Base-by-base conservation (phyloP, 1,284 basidiomycete genomes). In the Mrakiaceae sp. region DNA sequence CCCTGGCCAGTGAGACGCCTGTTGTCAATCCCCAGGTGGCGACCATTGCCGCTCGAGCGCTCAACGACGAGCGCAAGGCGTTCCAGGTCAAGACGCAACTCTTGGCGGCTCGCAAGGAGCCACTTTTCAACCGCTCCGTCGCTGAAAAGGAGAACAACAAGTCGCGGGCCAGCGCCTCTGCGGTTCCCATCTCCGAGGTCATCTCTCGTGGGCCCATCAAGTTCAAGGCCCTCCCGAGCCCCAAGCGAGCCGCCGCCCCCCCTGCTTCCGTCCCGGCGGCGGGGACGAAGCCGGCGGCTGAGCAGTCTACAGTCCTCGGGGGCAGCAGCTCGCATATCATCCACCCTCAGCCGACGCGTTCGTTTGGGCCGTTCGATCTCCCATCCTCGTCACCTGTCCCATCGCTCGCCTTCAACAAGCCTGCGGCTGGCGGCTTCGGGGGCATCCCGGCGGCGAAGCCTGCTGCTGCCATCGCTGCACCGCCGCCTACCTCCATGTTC, bases 51-150 rank as follows among this genome's bases (percentile, higher is more conserved):
- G 65, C 65, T 4, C 53, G 58, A 43, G 60, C 60, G 5, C 62
- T 66, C 51, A 66, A 60, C 58, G 56, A 53, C 58, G 65, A 66
- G 51, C 54, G 58, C 40, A 66, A 60, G 48, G 44, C 48, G 2
- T 44, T 56, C 51, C 49, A 63, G 57, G 57, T 66, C n/a, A 62
- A 61, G 50, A 40, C 52, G 40, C 10, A n/a, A 16, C 50, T 66
- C 3, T 47, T 66, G 42, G 46, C 55, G 14, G 16, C 52, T 3
- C n/a, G 60, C 10, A 62, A 62, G 40, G 55, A 58, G 44, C 64
- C 64, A 14, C 14, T 64, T 49, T 16, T 59, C 57, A 64, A 51
- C 63, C 48, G 12, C 11, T 54, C 58, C 39, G 39, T 57, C 53
- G 49, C 44, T 14, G 53, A 16, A 10, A 49, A 57, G 54, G 53